Conservation (phyloP, 1,284 basidiomycete species). For the Tilletia indica region DNA sequence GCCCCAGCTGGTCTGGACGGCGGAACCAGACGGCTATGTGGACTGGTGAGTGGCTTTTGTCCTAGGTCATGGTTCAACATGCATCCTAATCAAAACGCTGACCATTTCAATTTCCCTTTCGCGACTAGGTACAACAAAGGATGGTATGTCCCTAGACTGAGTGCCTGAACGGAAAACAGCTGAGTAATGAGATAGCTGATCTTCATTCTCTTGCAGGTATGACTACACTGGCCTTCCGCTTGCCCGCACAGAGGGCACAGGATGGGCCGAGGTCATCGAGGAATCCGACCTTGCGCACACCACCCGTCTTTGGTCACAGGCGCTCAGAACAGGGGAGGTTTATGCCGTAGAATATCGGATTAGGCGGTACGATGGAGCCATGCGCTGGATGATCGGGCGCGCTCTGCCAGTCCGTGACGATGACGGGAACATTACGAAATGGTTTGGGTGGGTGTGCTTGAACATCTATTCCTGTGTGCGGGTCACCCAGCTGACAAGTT, state of each 20-base stretch:
- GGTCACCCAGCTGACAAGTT: no score
- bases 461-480: no score
- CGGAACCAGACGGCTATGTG: slow-evolving; percentile 49
- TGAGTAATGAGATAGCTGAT: not conserved
- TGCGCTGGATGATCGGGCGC: slow-evolving; percentile 52
- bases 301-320: not conserved
- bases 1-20: slow-evolving; percentile 56
- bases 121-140: slow-evolving; percentile 11
- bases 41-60: slow-evolving; percentile 28
- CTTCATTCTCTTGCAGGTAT: not conserved
- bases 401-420: slow-evolving; percentile 47
- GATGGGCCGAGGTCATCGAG: slow-evolving; percentile 12
- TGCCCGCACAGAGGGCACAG: not conserved
- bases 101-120: not conserved
- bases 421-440: slow-evolving; percentile 48
- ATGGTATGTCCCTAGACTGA: not conserved
- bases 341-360: slow-evolving; percentile 48
- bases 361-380: slow-evolving; percentile 45
- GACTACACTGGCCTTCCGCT: not conserved
- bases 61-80: not conserved
- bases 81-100: not conserved
- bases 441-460: slow-evolving; percentile 43
- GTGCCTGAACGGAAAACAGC: no score
- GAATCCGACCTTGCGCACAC: not conserved
- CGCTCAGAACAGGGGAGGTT: not conserved